These are phyloP conservation scores for Fusarium decemcellulare DNA, from an alignment of 2,329 filamentous ascomycete species.

Conservation along the genomic window DNA sequence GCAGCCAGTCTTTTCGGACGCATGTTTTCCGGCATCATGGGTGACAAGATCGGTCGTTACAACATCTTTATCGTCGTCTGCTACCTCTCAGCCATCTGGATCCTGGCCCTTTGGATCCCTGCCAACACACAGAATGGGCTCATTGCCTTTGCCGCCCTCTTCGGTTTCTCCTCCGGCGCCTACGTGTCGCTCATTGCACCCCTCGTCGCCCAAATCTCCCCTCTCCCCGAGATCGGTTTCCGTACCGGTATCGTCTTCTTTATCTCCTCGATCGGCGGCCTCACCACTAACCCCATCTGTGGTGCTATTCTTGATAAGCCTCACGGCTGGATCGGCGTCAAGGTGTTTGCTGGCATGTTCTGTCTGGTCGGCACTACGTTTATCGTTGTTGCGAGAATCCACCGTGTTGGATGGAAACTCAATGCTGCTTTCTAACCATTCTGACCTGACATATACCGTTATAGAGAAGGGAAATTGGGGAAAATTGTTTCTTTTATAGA, in stretches of 20 bases:
- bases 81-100: slow-evolving; percentile 54
- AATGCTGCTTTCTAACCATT: slow-evolving; percentile 11
- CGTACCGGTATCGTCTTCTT: slow-evolving; percentile 61
- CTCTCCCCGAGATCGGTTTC: slow-evolving; percentile 47
- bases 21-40: slow-evolving; percentile 50
- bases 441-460: neutral
- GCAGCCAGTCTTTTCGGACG: slow-evolving; percentile 56
- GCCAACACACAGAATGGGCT: slow-evolving; percentile 46
- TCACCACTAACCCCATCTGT: slow-evolving; percentile 71
- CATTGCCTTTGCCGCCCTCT: slow-evolving; percentile 58
- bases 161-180: slow-evolving; percentile 59
- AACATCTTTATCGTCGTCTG: slow-evolving; percentile 63
- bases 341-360: slow-evolving; percentile 51
- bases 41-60: slow-evolving; percentile 56
- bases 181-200: slow-evolving; percentile 57
- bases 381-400: slow-evolving; percentile 22
- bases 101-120: slow-evolving; percentile 61
- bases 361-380: slow-evolving; percentile 32
- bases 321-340: slow-evolving; percentile 52
- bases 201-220: slow-evolving; percentile 57
- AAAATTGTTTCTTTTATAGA: neutral
- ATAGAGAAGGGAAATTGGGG: neutral
- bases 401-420: slow-evolving; percentile 35
- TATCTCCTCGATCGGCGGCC: slow-evolving; percentile 67
- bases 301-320: slow-evolving; percentile 57